Evolutionary conservation across 129 eudicot genomes (phyloP), one percentile per base, ranked within the genome.

Genomic region (Dittrichia graveolens): DNA sequence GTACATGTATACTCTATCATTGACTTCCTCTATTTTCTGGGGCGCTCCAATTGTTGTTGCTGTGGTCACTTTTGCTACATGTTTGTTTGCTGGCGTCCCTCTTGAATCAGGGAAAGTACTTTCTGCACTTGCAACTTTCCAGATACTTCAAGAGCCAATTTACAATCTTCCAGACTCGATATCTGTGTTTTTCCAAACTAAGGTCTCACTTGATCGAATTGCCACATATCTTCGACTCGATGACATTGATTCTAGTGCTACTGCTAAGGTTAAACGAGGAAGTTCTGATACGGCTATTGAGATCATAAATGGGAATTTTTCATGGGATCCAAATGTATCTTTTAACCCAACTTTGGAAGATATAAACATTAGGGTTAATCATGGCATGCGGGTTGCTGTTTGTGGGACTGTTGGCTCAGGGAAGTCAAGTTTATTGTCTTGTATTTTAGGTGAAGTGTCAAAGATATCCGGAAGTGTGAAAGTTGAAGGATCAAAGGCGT

Each of bases 121-220:
- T 40, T 83, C 96, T 9, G 85, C 95, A 0, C 83, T 93, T 13
- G 98, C 96, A 66, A 90, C 96, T 0, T 93, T 93, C 52, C 68
- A 85, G 62, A 85, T 93, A n/a, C 98, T 93, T 71, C 89, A 89
- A 49, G 90, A 87, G 55, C 95, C 98, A 3, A 89, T 89, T 14
- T 87, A 85, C 79, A 80, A 64, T 82, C 92, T 93, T 48, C 98
- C 98, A 2, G 98, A 89, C 8, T 76, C 88, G 4, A 81, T 93
- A 39, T 82, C 98, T n/a, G 71, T 87, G 83, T 82, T 89, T 44
- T 83, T 83, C 73, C 96, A 93, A 78, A 93, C 92, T 2, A 93
- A 89, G 77, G 98, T 93, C 74, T 93, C 96, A 7, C 90, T 93
- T 65, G 98, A 89, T 73, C 84, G 96, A 53, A 84, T 93, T 52